phyloP scores from a whole-genome alignment of 371 early-diverging fungal genomes.

The Rhizopus microsporus region DNA sequence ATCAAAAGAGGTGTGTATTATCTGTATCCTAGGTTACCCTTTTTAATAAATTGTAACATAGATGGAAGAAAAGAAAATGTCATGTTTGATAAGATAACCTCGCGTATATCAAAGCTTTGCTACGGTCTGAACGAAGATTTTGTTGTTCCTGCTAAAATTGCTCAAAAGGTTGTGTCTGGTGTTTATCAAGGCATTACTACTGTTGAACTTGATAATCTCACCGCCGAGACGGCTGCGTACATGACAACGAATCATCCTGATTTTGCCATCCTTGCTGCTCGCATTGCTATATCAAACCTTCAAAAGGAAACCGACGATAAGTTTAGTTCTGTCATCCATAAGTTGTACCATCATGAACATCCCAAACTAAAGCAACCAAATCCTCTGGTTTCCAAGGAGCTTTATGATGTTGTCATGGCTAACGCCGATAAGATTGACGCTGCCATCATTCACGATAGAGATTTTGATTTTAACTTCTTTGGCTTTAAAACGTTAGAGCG shows the following conservation, averaged over 20 bases:
- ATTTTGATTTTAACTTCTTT: slow-evolving; percentile 98
- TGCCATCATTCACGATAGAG: slow-evolving; percentile 94
- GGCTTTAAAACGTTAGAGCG: slow-evolving; percentile 99
- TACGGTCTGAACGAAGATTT: slow-evolving; percentile 91
- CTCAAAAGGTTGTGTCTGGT: slow-evolving; percentile 95
- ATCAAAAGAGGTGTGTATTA: slow-evolving; percentile 66
- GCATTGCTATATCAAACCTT: slow-evolving; percentile 96
- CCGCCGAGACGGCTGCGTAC: slow-evolving; percentile 97
- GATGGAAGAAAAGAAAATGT: slow-evolving; percentile 91
- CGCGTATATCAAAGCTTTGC: slow-evolving; percentile 90
- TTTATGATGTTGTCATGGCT: slow-evolving; percentile 72
- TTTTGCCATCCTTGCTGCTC: slow-evolving; percentile 96
- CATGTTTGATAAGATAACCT: slow-evolving; percentile 91
- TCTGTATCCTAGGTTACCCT: not conserved
- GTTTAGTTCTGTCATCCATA: slow-evolving; percentile 89
- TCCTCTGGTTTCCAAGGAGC: slow-evolving; percentile 85
- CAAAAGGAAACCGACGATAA: slow-evolving; percentile 95
- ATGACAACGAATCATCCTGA: slow-evolving; percentile 98
- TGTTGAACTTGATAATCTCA: slow-evolving; percentile 96
- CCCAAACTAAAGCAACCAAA: slow-evolving; percentile 86
- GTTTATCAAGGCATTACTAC: slow-evolving; percentile 98
- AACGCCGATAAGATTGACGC: slow-evolving; percentile 87
- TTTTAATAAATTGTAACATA: slow-evolving; percentile 20
- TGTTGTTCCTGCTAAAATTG: slow-evolving; percentile 89
- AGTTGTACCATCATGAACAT: slow-evolving; percentile 85